Evolutionary conservation across 1,284 basidiomycete species (phyloP).

Genomic region (Puccinia hordei): DNA sequence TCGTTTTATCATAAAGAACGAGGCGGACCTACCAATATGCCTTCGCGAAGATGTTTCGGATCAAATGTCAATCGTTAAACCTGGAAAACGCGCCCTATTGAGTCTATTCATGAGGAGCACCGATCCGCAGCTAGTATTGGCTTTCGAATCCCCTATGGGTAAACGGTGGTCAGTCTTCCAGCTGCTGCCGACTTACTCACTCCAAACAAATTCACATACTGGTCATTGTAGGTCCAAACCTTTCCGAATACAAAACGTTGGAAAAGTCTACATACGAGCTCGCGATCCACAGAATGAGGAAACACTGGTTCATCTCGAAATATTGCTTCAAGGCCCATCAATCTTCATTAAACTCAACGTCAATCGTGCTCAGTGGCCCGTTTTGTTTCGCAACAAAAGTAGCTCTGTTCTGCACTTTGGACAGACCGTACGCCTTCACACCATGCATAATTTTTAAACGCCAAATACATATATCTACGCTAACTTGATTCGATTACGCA

Average conservation of each 20-base stretch:
- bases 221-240: conserved; percentile 43
- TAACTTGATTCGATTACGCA: background rate
- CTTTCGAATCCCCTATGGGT: conserved; percentile 37
- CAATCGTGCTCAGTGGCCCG: conserved; percentile 46
- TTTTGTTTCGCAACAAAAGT: conserved; percentile 50
- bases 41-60: conserved; percentile 48
- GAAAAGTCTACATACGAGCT: conserved; percentile 49
- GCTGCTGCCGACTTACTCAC: background rate
- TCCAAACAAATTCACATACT: conserved; percentile 16
- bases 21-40: conserved; percentile 30
- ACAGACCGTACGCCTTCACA: conserved; percentile 35
- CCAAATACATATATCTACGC: background rate
- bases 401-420: conserved; percentile 47
- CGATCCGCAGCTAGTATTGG: conserved; percentile 46
- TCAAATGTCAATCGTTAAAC: conserved; percentile 32
- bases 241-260: conserved; percentile 51
- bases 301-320: conserved; percentile 46
- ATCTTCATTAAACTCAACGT: conserved; percentile 51
- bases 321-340: conserved; percentile 46
- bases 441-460: background rate
- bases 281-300: conserved; percentile 23
- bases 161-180: conserved; percentile 45
- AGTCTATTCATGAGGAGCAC: conserved; percentile 48
- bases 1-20: conserved; percentile 51
- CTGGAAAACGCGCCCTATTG: conserved; percentile 38